A percentile compares a stretch with the other conserved stretches of the same genome.
Evolutionary conservation across 1,139 yeast species (phyloP).

Genomic region (Zhuliangozyma parablackwelliae): DNA sequence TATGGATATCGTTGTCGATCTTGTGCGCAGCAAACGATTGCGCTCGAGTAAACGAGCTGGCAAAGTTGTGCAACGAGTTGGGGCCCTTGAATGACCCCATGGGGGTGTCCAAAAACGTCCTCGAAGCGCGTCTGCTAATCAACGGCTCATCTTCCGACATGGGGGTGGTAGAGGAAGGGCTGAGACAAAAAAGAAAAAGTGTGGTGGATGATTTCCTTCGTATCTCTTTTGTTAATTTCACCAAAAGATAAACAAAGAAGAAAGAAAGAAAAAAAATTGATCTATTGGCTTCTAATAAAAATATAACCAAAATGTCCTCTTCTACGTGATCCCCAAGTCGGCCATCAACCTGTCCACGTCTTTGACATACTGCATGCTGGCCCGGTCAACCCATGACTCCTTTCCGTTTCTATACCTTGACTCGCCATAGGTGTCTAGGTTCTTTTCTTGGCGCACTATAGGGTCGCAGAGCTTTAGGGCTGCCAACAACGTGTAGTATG

Average conservation of each 20-base stretch:
- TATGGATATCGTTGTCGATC: constrained; percentile 41
- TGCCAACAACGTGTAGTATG: constrained; percentile 60
- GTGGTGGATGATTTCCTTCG: no score
- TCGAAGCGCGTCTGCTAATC: constrained; percentile 20
- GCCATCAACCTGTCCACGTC: no score
- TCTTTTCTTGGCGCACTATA: constrained; percentile 11
- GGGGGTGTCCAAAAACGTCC: constrained; percentile 32
- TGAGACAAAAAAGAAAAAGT: no score
- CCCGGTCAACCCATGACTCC: constrained; percentile 1
- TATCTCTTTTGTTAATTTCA: no score
- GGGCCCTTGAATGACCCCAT: constrained; percentile 47
- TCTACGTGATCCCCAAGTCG: no score
- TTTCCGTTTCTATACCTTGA: constrained; percentile 8
- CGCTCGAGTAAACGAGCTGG: constrained; percentile 45
- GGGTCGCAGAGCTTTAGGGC: constrained; percentile 56
- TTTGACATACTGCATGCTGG: not conserved
- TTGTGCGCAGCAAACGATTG: constrained; percentile 44
- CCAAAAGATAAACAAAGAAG: no score
- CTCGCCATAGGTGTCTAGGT: constrained; percentile 14
- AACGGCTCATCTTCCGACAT: constrained; percentile 5
- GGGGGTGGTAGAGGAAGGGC: not conserved
- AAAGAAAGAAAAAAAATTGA: no score
- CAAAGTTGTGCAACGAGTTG: constrained; percentile 45
- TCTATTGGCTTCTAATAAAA: no score
- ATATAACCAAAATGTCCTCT: no score